These are phyloP conservation scores for Globisporangium spiculum DNA, from an alignment of 352 stramenopile species.

Conservation along the genomic window DNA sequence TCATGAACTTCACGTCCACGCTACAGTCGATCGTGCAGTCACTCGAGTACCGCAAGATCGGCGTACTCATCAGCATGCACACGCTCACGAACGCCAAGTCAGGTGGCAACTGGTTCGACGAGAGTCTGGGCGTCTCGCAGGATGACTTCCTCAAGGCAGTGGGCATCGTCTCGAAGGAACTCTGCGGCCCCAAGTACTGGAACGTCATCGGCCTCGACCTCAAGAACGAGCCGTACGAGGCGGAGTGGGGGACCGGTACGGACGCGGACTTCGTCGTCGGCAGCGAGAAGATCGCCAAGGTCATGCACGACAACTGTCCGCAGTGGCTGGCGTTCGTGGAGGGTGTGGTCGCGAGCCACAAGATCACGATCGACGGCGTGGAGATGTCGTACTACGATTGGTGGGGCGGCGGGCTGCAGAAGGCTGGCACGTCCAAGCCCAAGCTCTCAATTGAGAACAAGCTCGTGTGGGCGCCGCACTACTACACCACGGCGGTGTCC, in stretches of 20 bases:
- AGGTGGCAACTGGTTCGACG: constrained; percentile 66
- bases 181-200: constrained; percentile 71
- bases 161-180: constrained; percentile 46
- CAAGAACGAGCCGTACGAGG: constrained; percentile 74
- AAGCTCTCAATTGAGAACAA: constrained; percentile 67
- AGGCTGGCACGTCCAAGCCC: constrained; percentile 40
- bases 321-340: constrained; percentile 82
- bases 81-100: constrained; percentile 54
- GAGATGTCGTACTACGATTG: constrained; percentile 75
- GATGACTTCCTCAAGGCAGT: constrained; percentile 60
- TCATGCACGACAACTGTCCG: constrained; percentile 72
- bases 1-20: constrained; percentile 66
- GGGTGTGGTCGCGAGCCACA: constrained; percentile 49
- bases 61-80: constrained; percentile 77
- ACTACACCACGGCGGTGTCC: constrained; percentile 76
- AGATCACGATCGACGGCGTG: constrained; percentile 40
- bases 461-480: constrained; percentile 78
- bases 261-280: constrained; percentile 66
- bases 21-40: constrained; percentile 70
- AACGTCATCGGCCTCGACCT: constrained; percentile 80
- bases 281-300: constrained; percentile 67
- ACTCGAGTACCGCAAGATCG: constrained; percentile 66
- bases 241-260: constrained; percentile 65
- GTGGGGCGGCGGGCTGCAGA: constrained; percentile 75
- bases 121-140: constrained; percentile 41